A percentile compares a stretch with the other conserved stretches of the same genome.
Conservation (phyloP, 768 basidiomycete species). For the Phaeotremella skinneri region DNA sequence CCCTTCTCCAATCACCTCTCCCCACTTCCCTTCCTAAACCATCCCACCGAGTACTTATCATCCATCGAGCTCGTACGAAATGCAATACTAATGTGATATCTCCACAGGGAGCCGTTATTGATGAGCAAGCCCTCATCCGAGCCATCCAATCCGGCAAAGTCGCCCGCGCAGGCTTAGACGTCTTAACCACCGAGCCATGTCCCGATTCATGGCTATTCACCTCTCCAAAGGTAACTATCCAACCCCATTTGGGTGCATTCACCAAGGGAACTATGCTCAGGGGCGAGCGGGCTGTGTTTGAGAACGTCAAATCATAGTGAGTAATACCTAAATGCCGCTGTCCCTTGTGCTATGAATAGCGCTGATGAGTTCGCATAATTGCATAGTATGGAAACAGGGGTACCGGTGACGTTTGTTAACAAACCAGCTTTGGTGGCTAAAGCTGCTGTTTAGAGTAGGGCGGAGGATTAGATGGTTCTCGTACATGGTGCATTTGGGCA, state of each 20-base stretch:
- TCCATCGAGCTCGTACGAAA: neutral
- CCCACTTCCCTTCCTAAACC: too few relatives aligned
- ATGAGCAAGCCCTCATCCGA: constrained; percentile 10
- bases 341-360: neutral
- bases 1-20: too few relatives aligned
- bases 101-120: constrained; percentile 13
- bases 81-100: neutral
- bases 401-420: constrained; percentile 13
- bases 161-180: constrained; percentile 3
- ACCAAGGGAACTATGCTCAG: constrained; percentile 15
- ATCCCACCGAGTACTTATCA: too few relatives aligned
- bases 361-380: neutral
- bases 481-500: too few relatives aligned
- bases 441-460: too few relatives aligned
- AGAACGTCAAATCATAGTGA: constrained; percentile 18
- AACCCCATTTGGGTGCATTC: constrained; percentile 18
- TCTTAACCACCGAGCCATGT: constrained; percentile 8
- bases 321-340: neutral
- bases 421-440: constrained; percentile 10
- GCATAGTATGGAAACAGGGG: constrained; percentile 17
- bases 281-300: constrained; percentile 17
- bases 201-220: constrained; percentile 9
- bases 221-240: constrained; percentile 9
- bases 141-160: constrained; percentile 8
- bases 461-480: too few relatives aligned